Evolutionary conservation across 1,284 basidiomycete species (phyloP).

Genomic region (Ustilago sp.): DNA sequence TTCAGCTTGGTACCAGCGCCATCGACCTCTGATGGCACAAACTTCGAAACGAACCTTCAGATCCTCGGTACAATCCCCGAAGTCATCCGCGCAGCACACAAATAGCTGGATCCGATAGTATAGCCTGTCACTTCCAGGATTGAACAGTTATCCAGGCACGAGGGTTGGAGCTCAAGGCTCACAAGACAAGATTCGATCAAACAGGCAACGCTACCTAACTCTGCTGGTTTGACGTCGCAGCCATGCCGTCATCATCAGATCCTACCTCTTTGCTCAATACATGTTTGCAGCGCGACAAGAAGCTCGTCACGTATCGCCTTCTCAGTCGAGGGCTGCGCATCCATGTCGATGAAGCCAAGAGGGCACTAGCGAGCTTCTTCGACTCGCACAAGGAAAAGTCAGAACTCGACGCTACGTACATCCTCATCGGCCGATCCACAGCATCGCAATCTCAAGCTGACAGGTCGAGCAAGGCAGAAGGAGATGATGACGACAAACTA

Average conservation of each 20-base stretch:
- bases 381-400: slow-evolving; percentile 30
- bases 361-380: slow-evolving; percentile 37
- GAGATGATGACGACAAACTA: slow-evolving; percentile 13
- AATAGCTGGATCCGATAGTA: no score
- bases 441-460: background rate
- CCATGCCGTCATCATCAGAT: slow-evolving; percentile 30
- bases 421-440: slow-evolving; percentile 33
- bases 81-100: background rate
- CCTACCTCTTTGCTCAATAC: slow-evolving; percentile 40
- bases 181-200: background rate
- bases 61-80: background rate
- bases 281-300: slow-evolving; percentile 56
- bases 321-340: slow-evolving; percentile 57
- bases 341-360: slow-evolving; percentile 55
- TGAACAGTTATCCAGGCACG: background rate
- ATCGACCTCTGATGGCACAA: slow-evolving; percentile 3
- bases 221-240: background rate
- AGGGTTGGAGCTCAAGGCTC: background rate
- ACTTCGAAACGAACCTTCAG: background rate
- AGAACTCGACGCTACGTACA: slow-evolving; percentile 41
- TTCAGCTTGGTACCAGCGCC: slow-evolving; percentile 4
- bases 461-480: background rate
- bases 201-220: background rate
- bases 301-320: slow-evolving; percentile 57
- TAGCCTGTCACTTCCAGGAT: background rate